Conservation (phyloP, 768 basidiomycete genomes). For the Mycena floridula region DNA sequence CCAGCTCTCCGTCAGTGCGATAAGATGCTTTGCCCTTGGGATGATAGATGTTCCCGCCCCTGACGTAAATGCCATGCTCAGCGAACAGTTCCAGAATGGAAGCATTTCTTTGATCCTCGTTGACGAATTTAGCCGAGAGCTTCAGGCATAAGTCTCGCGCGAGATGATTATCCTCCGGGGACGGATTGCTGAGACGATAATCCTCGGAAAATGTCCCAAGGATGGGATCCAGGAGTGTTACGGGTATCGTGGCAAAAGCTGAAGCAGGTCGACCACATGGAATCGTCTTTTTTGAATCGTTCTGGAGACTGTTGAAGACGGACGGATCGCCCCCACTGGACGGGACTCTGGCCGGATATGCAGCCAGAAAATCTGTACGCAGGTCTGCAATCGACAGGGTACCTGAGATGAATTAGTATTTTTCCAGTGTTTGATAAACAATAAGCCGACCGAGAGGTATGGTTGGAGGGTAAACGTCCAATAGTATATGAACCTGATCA, state of each 20-base stretch:
- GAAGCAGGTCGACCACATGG: background rate
- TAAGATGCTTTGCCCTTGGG: no score
- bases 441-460: no score
- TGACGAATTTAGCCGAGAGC: constrained; percentile 16
- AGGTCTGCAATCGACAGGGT: no score
- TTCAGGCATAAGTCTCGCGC: constrained; percentile 7
- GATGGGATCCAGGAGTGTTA: constrained; percentile 10
- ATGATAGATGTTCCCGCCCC: constrained; percentile 3
- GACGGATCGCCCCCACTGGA: no score
- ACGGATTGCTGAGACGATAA: constrained; percentile 14
- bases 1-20: constrained; percentile 13
- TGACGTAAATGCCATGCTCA: constrained; percentile 7
- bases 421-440: no score
- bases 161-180: constrained; percentile 16
- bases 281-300: no score
- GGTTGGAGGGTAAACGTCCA: no score
- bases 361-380: no score
- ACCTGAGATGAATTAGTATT: no score
- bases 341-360: no score
- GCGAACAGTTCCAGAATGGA: constrained; percentile 6
- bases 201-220: constrained; percentile 21
- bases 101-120: constrained; percentile 9
- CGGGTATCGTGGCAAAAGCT: background rate
- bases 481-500: no score
- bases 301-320: no score